Evolutionary conservation across 2,329 filamentous ascomycete genomes (phyloP), one percentile per base, ranked within the genome.

Genomic region (Fusarium sp.): DNA sequence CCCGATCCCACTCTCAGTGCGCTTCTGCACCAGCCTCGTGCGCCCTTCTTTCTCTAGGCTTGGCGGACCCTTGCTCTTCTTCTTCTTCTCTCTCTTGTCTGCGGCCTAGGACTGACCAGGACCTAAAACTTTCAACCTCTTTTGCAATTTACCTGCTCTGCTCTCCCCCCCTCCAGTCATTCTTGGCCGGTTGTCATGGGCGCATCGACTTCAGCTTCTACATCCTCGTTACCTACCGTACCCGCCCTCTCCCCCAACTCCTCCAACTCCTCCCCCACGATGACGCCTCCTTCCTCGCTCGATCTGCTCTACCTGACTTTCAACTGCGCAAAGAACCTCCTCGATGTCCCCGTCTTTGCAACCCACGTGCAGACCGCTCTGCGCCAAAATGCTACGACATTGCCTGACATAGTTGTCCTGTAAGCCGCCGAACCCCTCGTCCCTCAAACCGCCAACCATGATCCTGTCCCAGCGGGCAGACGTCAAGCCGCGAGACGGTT

Each of bases 271-370:
- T 63, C 62, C 53, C 34, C 56, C 65, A 68, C 61, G 65, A 78
- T 78, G 81, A 75, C 80, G 58, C 78, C 55, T 83, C 84, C 46
- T 80, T 84, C 54, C 42, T 81, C 84, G 38, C 83, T 96, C 60
- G 88, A 90, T 74, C 81, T 93, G 61, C 90, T 97, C 74, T 86
- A 97, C 68, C 80, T 97, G 58, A 97, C 94, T 10, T 97, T 96
- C 83, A 98, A 98, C 78, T 96, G 93, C 75, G 95, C 87, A 31
- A 91, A 92, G 72, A 85, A 85, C 58, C 80, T 89, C 8, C 88
- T 97, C 74, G 85, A 94, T 72, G 83, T 89, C 20, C 83, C 89
- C 36, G 83, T 88, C 56, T 93, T 97, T 74, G 89, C 91, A 13
- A 81, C 86, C 10, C 89, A 93, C 75, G 82, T 97, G 70, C 88